Evolutionary conservation across 108 stramenopile species (phyloP), one percentile per base, ranked within the genome.

Genomic region (Nannochloropsis salina): DNA sequence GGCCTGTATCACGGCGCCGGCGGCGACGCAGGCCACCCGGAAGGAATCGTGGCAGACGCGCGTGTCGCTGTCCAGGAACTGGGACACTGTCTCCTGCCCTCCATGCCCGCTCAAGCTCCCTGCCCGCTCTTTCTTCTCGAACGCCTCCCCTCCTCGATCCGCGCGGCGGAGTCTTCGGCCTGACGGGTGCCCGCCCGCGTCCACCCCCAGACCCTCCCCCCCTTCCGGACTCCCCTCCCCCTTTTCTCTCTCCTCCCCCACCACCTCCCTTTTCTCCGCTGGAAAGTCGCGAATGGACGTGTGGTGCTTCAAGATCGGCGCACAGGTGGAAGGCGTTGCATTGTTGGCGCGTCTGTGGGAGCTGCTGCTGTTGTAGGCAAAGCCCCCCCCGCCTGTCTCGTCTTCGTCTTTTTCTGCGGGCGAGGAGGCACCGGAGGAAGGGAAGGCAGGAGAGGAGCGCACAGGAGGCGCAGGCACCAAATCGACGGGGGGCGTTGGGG

Each of bases 21-120:
- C 96, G 2, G 94, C 97, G 43, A 92, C 88, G 43, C 94, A 86
- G 40, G 97, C 97, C 40, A 97, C 98, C 20, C 44, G 44, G 45
- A 87, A 90, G 21, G 89, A 87, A 20, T 90, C 88, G 41, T 41
- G 40, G 9, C 89, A 91, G n/a, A 92, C 89, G 21, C 87, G 44
- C 44, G 92, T 92, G 90, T 92, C 92, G 10, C 85, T 88, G 15
- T 90, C 89, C 43, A 90, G 22, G 21, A 83, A 86, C 9, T 44
- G 41, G 1, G 45, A 44, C 45, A 84, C 86, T 45, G 47, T 44
- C 43, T 41, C 74, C 45, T 41, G 42, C 45, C 82, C 86, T 44
- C 42, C 81, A 81, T 42, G 41, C 81, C n/a, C 61, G 15, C n/a
- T 15, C 15, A 2, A 2, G n/a, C 2, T 74, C 1, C 61, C 61